These are phyloP conservation scores for Tetraselmis chui DNA, from an alignment of 139 green algal genomes.

Conservation along the genomic window DNA sequence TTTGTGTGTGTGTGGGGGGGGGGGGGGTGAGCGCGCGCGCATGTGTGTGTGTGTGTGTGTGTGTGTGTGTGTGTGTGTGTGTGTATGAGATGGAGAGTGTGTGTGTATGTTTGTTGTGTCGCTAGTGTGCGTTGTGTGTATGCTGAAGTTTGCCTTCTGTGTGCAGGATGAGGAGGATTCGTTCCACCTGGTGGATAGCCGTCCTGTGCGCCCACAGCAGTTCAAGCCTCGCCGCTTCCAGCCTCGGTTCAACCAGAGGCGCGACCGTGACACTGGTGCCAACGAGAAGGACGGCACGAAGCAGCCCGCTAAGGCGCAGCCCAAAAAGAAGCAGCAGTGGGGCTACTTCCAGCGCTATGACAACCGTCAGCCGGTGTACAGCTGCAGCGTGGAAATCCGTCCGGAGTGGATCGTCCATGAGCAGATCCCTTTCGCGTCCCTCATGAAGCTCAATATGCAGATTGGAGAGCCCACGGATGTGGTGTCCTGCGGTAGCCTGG, in stretches of 20 bases:
- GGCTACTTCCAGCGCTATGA: slow-evolving; percentile 24
- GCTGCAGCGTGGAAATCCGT: slow-evolving; percentile 77
- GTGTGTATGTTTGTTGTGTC: too few relatives aligned
- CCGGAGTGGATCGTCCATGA: slow-evolving; percentile 93
- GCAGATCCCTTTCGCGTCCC: slow-evolving; percentile 73
- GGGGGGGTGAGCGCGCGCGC: too few relatives aligned
- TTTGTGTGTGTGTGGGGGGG: too few relatives aligned
- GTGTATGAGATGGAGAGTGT: too few relatives aligned
- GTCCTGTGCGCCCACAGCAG: slow-evolving; percentile 46
- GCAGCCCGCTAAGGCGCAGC: background rate
- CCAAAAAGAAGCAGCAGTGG: background rate
- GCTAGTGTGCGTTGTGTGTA: too few relatives aligned
- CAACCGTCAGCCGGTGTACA: slow-evolving; percentile 53
- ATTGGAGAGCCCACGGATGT: slow-evolving; percentile 43
- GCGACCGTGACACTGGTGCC: background rate
- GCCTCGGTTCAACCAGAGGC: slow-evolving; percentile 17
- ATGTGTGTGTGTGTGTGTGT: too few relatives aligned
- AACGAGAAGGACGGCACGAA: background rate
- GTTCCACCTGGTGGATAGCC: slow-evolving; percentile 95
- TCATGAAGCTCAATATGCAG: slow-evolving; percentile 75
- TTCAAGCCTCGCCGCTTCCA: slow-evolving; percentile 56
- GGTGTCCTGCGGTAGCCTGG: slow-evolving; percentile 54
- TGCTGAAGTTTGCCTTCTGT: too few relatives aligned
- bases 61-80: too few relatives aligned
- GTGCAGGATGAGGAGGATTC: slow-evolving; percentile 61